These are phyloP conservation scores for Phialemoniopsis sp. DNA, from an alignment of 2,329 filamentous ascomycete genomes.

Conservation along the genomic window DNA sequence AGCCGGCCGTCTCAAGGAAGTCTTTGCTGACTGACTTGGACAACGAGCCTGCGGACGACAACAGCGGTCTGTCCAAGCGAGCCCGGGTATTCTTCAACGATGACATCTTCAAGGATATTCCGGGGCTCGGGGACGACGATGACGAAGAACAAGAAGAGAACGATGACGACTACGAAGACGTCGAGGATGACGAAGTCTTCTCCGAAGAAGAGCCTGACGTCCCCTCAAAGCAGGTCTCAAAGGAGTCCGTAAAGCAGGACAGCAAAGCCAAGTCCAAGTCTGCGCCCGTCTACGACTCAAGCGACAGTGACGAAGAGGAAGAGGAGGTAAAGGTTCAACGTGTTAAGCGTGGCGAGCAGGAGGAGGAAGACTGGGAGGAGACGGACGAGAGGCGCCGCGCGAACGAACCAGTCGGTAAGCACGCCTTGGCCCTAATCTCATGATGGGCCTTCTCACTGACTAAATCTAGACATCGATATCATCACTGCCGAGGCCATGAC, in stretches of 20 bases:
- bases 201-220: too few species aligned
- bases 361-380: constrained; percentile 57
- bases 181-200: constrained; percentile 31
- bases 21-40: constrained; percentile 61
- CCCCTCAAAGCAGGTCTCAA: too few species aligned
- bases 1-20: constrained; percentile 28
- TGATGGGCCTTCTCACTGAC: constrained; percentile 7
- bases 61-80: constrained; percentile 69
- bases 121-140: constrained; percentile 55
- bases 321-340: constrained; percentile 28
- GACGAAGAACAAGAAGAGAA: constrained; percentile 24
- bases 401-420: constrained; percentile 58
- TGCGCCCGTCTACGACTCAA: too few species aligned
- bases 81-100: constrained; percentile 90
- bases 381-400: constrained; percentile 53
- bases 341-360: constrained; percentile 44
- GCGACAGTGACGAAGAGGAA: constrained; percentile 24
- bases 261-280: too few species aligned
- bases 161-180: constrained; percentile 28
- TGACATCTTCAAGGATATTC: constrained; percentile 86
- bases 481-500: constrained; percentile 99
- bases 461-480: constrained; percentile 77
- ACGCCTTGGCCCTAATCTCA: background rate
- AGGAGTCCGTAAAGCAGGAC: too few species aligned
- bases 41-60: constrained; percentile 37